phyloP scores from a whole-genome alignment of 1,284 basidiomycete species.

The Earliella scabrosa region DNA sequence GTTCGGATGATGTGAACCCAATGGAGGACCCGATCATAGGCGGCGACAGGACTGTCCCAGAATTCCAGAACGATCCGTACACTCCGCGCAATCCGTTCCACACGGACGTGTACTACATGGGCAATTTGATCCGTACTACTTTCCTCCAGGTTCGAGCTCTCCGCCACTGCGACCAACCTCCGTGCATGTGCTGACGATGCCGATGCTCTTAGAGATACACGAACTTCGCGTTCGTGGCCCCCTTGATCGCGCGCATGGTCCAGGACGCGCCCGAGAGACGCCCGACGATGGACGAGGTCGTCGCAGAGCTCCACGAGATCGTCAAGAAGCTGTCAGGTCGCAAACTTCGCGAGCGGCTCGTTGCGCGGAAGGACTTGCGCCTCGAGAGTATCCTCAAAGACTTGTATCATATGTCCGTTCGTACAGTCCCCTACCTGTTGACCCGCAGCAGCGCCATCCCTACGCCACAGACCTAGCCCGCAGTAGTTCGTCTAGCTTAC shows the following conservation, averaged over 20 bases:
- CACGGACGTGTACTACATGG: neutral
- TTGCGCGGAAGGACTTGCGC: too few relatives aligned
- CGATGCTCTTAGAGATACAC: constrained; percentile 12
- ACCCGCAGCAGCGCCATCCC: too few relatives aligned
- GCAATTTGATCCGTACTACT: neutral
- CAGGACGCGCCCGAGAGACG: constrained; percentile 15
- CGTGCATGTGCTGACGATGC: too few relatives aligned
- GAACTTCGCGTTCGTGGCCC: constrained; percentile 14
- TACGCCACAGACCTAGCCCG: too few relatives aligned
- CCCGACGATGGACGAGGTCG: constrained; percentile 19
- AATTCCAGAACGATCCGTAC: constrained; percentile 7
- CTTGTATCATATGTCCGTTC: too few relatives aligned
- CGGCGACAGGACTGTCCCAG: constrained; percentile 17
- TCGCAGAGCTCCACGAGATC: neutral
- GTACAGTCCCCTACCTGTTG: too few relatives aligned
- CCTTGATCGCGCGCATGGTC: constrained; percentile 18
- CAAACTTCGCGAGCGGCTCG: too few relatives aligned
- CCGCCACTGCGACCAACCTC: too few relatives aligned
- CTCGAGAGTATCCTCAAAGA: too few relatives aligned
- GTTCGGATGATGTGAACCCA: constrained; percentile 11
- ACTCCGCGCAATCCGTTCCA: constrained; percentile 2
- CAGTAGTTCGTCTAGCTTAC: too few relatives aligned
- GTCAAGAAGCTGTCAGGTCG: too few relatives aligned
- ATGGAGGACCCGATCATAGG: constrained; percentile 8
- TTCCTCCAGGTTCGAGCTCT: neutral